Conservation (phyloP, 2,329 filamentous ascomycete species). For the Aspergillus costaricaensis region DNA sequence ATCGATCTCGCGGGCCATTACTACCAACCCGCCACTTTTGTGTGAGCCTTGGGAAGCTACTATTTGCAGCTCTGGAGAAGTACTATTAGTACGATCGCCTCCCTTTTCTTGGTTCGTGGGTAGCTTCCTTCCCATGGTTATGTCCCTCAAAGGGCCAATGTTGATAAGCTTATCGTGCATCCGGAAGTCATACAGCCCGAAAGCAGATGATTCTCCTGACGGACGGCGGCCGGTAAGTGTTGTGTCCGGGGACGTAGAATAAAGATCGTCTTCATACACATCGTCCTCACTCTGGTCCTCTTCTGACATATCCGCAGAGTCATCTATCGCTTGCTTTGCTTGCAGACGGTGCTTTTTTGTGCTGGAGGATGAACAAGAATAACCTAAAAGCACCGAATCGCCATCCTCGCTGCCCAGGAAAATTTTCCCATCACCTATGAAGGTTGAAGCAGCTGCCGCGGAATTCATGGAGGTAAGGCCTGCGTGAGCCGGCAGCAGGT, state of each 20-base stretch:
- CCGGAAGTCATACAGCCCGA: slow-evolving; percentile 68
- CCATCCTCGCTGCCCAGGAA: slow-evolving; percentile 85
- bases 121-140: slow-evolving; percentile 66
- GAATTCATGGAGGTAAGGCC: slow-evolving; percentile 65
- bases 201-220: slow-evolving; percentile 23
- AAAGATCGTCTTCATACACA: slow-evolving; percentile 56
- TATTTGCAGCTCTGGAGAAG: slow-evolving; percentile 48
- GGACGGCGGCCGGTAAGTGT: slow-evolving; percentile 19
- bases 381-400: slow-evolving; percentile 80
- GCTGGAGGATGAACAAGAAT: slow-evolving; percentile 67
- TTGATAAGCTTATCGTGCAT: slow-evolving; percentile 76
- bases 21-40: slow-evolving; percentile 67
- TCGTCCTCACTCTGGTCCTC: slow-evolving; percentile 60
- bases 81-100: slow-evolving; percentile 47
- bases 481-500: slow-evolving; percentile 61
- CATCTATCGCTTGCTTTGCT: slow-evolving; percentile 56
- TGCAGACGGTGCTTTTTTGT: slow-evolving; percentile 61
- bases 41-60: slow-evolving; percentile 57
- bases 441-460: slow-evolving; percentile 68
- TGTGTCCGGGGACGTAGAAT: slow-evolving; percentile 38
- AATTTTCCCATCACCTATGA: slow-evolving; percentile 66
- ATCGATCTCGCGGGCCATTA: slow-evolving; percentile 76
- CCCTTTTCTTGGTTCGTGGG: slow-evolving; percentile 48
- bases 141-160: slow-evolving; percentile 75
- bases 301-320: slow-evolving; percentile 60